Base-by-base conservation (phyloP, 2,329 filamentous ascomycete genomes). In the Didymella exigua region DNA sequence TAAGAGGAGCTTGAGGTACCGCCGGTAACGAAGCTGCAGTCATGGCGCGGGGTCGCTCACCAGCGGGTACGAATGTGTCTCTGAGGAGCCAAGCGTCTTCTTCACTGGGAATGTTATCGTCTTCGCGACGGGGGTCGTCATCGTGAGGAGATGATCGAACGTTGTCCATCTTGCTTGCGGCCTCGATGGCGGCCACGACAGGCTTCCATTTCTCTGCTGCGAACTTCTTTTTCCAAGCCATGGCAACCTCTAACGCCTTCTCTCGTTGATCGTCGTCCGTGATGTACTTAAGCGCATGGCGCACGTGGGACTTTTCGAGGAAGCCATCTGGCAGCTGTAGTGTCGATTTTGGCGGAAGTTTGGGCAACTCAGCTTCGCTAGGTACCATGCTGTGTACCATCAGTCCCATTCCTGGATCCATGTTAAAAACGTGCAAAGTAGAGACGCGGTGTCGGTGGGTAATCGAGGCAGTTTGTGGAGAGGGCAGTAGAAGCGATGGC, bases 171-270 rank as follows among this genome's bases (percentile, higher is more conserved):
- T 41, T 29, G 2, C 38, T 23, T 16, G 49, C 29, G 9, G 36
- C 33, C 7, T 54, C 46, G 16, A 52, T 56, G 18, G 53, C 53
- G 13, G 55, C 37, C 26, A 53, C 21, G 13, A 55, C 47, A 13
- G 56, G 19, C 26, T 43, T 46, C 56, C 59, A 59, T 7, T 55
- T 46, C n/a, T 48, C 46, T 4, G 46, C 41, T 3, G 34, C 48
- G 37, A 68, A 68, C 9, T 44, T 43, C 29, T 54, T 42, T 6
- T 56, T 60, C 59, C 61, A 65, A 7, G 40, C 49, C 16, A 36
- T 23, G 4, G 56, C 60, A 3, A 50, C 23, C 30, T 47, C 52
- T 18, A 66, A 14, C 30, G 59, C 27, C 18, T 40, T 14, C 18
- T 40, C 40, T 1, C 57, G 47, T 27, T 63, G 45, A 26, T 61